phyloP scores from a whole-genome alignment of 805 yeast genomes.

The Saturnispora dispora region DNA sequence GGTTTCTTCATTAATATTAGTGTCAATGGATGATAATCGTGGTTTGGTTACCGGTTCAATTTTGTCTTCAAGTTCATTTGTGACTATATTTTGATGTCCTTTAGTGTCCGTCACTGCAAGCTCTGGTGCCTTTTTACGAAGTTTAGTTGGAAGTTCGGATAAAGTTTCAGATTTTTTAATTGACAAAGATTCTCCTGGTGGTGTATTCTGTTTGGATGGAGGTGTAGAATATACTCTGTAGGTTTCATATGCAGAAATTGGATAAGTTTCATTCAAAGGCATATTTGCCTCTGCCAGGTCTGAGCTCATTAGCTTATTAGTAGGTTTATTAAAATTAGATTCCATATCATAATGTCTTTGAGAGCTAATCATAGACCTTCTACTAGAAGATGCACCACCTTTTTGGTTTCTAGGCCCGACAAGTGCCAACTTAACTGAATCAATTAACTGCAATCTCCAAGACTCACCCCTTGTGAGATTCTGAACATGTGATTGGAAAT shows the following conservation, averaged over 20 bases:
- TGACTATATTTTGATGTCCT: not conserved
- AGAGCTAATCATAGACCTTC: conserved; percentile 2
- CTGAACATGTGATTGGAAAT: conserved; percentile 21
- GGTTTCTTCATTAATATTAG: not conserved
- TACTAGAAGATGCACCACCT: not conserved
- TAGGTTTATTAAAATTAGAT: not conserved
- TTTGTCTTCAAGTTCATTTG: not conserved
- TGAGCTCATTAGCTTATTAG: not conserved
- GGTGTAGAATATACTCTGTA: conserved; percentile 1
- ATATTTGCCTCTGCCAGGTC: not conserved
- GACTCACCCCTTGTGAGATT: conserved; percentile 22
- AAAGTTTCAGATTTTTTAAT: not conserved
- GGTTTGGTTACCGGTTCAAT: not conserved
- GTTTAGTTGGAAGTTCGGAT: not conserved
- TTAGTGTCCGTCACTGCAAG: conserved; percentile 4
- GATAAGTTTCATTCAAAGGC: not conserved
- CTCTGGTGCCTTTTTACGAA: conserved; percentile 4
- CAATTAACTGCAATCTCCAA: conserved; percentile 24
- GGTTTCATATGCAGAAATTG: not conserved
- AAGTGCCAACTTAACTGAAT: conserved; percentile 25
- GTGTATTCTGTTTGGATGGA: not conserved
- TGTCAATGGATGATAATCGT: not conserved
- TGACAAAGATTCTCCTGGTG: not conserved
- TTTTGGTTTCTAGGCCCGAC: conserved; percentile 6
- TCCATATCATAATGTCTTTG: conserved; percentile 7